These are phyloP conservation scores for Croton laevigatus DNA, from an alignment of 441 rosid species.

Conservation along the genomic window DNA sequence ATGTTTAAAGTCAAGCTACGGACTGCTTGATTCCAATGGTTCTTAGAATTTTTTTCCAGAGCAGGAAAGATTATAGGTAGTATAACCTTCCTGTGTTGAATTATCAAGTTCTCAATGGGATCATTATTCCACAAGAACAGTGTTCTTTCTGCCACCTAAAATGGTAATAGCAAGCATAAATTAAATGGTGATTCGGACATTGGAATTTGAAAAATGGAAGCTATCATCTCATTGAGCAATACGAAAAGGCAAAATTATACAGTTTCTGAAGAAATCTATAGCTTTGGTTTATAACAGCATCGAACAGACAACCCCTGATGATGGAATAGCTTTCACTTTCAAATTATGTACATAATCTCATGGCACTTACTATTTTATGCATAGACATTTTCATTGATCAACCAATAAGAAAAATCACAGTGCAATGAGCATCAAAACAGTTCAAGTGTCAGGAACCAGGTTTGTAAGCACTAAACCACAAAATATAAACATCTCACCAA, in stretches of 20 bases:
- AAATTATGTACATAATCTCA: background rate
- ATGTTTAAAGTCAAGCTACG: conserved; percentile 75
- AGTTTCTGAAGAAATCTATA: background rate
- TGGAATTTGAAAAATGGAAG: background rate
- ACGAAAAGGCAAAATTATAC: background rate
- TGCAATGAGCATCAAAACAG: background rate
- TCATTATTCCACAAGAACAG: conserved; percentile 84
- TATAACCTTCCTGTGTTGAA: conserved; percentile 58
- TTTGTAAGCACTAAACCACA: background rate
- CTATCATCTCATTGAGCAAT: conserved; percentile 7
- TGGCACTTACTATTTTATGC: background rate
- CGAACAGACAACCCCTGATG: too few species aligned
- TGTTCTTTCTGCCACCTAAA: conserved; percentile 87
- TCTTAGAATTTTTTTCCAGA: conserved; percentile 59
- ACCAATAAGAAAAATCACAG: background rate
- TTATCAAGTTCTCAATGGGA: conserved; percentile 63
- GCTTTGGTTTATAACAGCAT: conserved; percentile 1
- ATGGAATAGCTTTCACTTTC: too few species aligned
- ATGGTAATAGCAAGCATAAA: conserved; percentile 24
- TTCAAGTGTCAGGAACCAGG: background rate
- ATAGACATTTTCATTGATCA: background rate
- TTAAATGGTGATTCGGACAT: conserved; percentile 11
- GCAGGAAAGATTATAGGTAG: conserved; percentile 75
- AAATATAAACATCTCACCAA: background rate
- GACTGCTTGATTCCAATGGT: conserved; percentile 84